Percentiles rank a stretch among this genome's conserved stretches.
Evolutionary conservation across 139 green algal genomes (phyloP).

Genomic region (Pycnococcus provasolii): DNA sequence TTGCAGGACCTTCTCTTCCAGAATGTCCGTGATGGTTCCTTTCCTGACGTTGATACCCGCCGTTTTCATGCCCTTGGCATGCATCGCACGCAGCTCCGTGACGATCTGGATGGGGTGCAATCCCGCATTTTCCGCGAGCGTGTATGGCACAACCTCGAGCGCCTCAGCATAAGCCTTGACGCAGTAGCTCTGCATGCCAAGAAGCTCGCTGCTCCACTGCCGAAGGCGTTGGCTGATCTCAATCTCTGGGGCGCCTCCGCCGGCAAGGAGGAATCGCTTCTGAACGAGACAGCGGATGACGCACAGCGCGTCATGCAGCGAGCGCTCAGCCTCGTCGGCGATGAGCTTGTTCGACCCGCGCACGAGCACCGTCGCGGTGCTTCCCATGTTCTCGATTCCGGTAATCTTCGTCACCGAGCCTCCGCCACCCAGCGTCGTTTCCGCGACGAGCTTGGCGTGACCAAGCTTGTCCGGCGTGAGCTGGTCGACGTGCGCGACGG

Average conservation of each 20-base stretch:
- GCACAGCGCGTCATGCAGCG: constrained; percentile 74
- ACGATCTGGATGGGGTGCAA: constrained; percentile 95
- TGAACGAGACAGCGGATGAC: constrained; percentile 80
- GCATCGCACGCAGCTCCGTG: constrained; percentile 84
- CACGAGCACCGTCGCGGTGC: constrained; percentile 84
- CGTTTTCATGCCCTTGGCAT: constrained; percentile 58
- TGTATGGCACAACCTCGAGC: constrained; percentile 96
- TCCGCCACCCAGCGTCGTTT: constrained; percentile 47
- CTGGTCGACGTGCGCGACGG: constrained; percentile 91
- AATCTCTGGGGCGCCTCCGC: constrained; percentile 82
- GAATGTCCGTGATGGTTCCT: constrained; percentile 83
- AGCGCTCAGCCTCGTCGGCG: constrained; percentile 78
- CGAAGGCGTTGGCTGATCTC: constrained; percentile 71
- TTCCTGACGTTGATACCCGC: constrained; percentile 72
- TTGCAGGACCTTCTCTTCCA: constrained; percentile 91
- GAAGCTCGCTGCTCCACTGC: constrained; percentile 76
- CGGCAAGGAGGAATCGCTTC: constrained; percentile 84
- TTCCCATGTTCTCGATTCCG: constrained; percentile 74
- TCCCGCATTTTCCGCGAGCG: constrained; percentile 94
- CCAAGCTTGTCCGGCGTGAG: constrained; percentile 91
- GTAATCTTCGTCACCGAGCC: constrained; percentile 78
- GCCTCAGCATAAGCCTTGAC: constrained; percentile 87
- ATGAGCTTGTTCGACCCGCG: constrained; percentile 92
- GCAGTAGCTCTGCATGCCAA: constrained; percentile 87
- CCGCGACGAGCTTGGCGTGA: constrained; percentile 69